Conservation (phyloP, 2,329 filamentous ascomycete genomes). For the Coleophoma cylindrospora region DNA sequence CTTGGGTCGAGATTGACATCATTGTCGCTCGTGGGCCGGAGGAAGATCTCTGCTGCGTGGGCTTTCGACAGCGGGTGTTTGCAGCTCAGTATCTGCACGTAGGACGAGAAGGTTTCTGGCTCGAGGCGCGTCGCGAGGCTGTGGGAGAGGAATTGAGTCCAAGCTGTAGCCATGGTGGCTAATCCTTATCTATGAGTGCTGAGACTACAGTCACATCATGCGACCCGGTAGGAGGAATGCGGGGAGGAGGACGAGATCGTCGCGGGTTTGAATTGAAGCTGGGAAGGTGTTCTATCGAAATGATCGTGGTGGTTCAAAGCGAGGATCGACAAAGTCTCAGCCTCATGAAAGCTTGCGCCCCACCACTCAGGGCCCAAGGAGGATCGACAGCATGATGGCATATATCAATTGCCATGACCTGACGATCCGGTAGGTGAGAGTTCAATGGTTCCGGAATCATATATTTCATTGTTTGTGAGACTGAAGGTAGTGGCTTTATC, state of each 20-base stretch:
- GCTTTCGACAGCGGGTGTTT: constrained; percentile 46
- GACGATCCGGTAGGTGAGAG: too few relatives aligned
- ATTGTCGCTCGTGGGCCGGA: constrained; percentile 43
- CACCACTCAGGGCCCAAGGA: background rate
- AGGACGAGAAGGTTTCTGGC: constrained; percentile 46
- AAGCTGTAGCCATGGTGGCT: constrained; percentile 21
- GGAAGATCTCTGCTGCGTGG: constrained; percentile 51
- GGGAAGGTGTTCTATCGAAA: background rate
- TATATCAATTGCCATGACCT: too few relatives aligned
- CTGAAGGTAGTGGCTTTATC: background rate
- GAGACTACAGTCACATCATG: background rate
- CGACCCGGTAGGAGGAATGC: background rate
- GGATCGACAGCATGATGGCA: background rate
- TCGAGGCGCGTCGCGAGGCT: constrained; percentile 49
- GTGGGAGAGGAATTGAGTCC: constrained; percentile 44
- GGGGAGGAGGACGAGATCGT: too few relatives aligned
- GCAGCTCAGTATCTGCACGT: constrained; percentile 41
- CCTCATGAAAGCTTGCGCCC: background rate
- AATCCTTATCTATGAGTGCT: background rate
- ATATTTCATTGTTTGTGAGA: too few relatives aligned
- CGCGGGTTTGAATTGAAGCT: background rate
- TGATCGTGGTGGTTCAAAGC: background rate
- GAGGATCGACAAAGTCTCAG: background rate
- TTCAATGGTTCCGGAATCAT: too few relatives aligned
- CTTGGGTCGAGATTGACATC: constrained; percentile 50